These are phyloP conservation scores for Lentinus tigrinus DNA, from an alignment of 768 basidiomycete species.

Conservation along the genomic window DNA sequence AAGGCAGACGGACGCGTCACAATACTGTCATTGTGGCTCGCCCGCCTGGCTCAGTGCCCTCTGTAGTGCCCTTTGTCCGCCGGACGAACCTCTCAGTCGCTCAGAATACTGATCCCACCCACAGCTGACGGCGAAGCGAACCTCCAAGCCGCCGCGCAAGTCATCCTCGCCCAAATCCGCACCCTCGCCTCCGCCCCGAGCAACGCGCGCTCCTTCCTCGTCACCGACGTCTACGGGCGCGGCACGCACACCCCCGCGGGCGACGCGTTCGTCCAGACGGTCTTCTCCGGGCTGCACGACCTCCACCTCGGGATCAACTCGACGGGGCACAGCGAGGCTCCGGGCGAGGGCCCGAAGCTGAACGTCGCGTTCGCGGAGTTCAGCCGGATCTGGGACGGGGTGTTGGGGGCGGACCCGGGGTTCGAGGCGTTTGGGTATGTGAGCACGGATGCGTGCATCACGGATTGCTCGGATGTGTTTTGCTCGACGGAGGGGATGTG, in stretches of 20 bases:
- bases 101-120: neutral
- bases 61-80: too few species aligned
- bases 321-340: slow-evolving; percentile 2
- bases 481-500: slow-evolving; percentile 24
- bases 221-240: slow-evolving; percentile 51
- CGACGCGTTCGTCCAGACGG: slow-evolving; percentile 45
- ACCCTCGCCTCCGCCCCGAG: slow-evolving; percentile 50
- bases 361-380: slow-evolving; percentile 46
- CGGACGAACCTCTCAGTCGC: neutral
- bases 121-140: slow-evolving; percentile 44
- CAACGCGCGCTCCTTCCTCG: slow-evolving; percentile 47
- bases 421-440: slow-evolving; percentile 48
- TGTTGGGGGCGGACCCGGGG: slow-evolving; percentile 44
- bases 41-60: too few species aligned
- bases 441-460: slow-evolving; percentile 28
- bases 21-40: too few species aligned
- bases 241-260: slow-evolving; percentile 41
- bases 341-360: slow-evolving; percentile 15
- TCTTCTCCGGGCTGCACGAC: slow-evolving; percentile 41
- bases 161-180: slow-evolving; percentile 43
- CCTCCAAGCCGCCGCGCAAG: slow-evolving; percentile 44
- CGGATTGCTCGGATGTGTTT: slow-evolving; percentile 9
- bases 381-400: slow-evolving; percentile 49
- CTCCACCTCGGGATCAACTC: slow-evolving; percentile 28
- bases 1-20: too few species aligned